A percentile compares a stretch with the other conserved stretches of the same genome.
phyloP scores from a whole-genome alignment of 2,329 filamentous ascomycete species.

The Penicillium hesseltinei region DNA sequence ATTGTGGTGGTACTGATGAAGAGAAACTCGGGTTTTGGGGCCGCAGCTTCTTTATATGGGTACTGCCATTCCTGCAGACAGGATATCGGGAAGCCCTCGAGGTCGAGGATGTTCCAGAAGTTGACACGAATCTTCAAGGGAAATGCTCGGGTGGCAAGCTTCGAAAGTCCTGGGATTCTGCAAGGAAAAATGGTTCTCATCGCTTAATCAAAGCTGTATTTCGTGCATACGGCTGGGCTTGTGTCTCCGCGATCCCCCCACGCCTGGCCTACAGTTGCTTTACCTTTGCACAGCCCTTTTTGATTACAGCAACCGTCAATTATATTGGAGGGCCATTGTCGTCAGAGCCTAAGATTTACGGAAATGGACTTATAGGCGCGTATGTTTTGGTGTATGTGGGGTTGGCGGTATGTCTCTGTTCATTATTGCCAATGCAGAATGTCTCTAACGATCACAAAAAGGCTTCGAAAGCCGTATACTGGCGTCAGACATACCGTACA shows the following conservation, averaged over 20 bases:
- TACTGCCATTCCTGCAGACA: neutral
- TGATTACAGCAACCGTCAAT: neutral
- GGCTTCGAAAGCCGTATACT: constrained; percentile 2
- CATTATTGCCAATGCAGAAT: neutral
- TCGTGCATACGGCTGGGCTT: neutral
- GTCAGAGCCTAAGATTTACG: neutral
- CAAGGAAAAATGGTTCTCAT: neutral
- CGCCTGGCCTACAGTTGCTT: neutral
- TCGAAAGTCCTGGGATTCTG: neutral
- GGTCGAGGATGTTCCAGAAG: neutral
- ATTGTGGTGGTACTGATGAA: neutral
- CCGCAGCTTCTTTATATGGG: neutral
- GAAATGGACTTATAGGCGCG: neutral
- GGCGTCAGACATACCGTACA: constrained; percentile 2
- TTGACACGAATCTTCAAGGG: neutral
- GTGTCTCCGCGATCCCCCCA: neutral
- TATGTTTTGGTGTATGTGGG: neutral
- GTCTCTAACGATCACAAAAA: neutral
- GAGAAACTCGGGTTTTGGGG: neutral
- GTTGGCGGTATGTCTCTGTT: neutral
- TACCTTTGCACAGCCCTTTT: neutral
- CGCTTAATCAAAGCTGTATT: neutral
- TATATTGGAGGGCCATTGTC: neutral
- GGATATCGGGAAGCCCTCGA: neutral
- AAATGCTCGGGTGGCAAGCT: neutral